Evolutionary conservation across 805 yeast genomes (phyloP).

Genomic region (Sugiyamaella chiloensis): DNA sequence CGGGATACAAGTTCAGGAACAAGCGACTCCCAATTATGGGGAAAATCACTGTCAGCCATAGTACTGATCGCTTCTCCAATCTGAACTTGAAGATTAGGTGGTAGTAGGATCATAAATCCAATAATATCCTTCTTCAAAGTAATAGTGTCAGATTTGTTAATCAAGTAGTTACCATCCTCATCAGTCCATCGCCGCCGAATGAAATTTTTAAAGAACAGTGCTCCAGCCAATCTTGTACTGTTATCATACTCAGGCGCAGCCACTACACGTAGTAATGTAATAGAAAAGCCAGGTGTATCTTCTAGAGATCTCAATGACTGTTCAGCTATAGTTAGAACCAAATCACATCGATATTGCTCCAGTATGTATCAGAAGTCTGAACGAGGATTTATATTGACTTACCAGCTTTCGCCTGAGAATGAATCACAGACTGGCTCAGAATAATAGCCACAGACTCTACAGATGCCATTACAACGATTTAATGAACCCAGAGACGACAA

Average conservation of each 20-base stretch:
- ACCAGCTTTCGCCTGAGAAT: conserved; percentile 26
- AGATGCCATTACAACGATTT: conserved; percentile 13
- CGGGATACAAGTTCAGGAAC: conserved; percentile 56
- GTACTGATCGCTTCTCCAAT: conserved; percentile 89
- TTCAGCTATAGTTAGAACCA: conserved; percentile 41
- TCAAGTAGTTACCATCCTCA: conserved; percentile 75
- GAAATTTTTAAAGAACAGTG: conserved; percentile 85
- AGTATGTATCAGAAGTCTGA: neutral
- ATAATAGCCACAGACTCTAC: conserved; percentile 28
- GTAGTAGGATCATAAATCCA: conserved; percentile 79
- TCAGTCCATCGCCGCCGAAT: conserved; percentile 85
- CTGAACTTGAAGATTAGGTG: conserved; percentile 75
- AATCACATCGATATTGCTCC: neutral
- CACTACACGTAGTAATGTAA: conserved; percentile 71
- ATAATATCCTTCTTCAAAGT: conserved; percentile 74
- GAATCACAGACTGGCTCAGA: conserved; percentile 28
- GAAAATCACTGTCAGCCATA: conserved; percentile 95
- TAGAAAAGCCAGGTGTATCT: conserved; percentile 65
- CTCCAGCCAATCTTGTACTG: conserved; percentile 77
- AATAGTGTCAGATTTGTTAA: conserved; percentile 58
- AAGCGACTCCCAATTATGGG: conserved; percentile 79
- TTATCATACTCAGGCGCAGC: conserved; percentile 54
- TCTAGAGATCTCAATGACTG: conserved; percentile 61
- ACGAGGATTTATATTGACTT: conserved; percentile 4
- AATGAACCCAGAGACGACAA: no score